These are phyloP conservation scores for Pyricularia pennisetigena DNA, from an alignment of 2,329 filamentous ascomycete genomes.

Conservation along the genomic window DNA sequence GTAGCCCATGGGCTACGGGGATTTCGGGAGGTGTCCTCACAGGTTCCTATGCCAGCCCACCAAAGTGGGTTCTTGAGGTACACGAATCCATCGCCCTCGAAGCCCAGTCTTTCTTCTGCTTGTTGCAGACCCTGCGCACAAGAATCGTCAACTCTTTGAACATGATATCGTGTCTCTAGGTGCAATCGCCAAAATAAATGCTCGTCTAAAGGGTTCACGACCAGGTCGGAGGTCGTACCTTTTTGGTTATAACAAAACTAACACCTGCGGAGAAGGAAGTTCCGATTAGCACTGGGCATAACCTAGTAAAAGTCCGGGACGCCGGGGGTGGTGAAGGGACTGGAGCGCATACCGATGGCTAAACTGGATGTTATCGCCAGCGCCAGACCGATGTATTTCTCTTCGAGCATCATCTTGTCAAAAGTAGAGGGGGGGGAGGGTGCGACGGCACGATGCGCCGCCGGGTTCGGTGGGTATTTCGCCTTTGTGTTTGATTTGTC, in stretches of 20 bases:
- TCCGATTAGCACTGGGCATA: constrained; percentile 13
- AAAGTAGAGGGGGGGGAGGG: background rate
- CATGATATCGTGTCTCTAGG: background rate
- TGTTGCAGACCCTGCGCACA: constrained; percentile 50
- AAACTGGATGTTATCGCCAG: constrained; percentile 66
- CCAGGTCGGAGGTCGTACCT: constrained; percentile 44
- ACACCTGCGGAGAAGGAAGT: constrained; percentile 47
- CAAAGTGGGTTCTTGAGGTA: constrained; percentile 93
- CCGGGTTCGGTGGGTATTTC: background rate
- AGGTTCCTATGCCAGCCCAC: constrained; percentile 90
- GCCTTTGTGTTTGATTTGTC: background rate
- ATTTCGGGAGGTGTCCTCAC: constrained; percentile 42
- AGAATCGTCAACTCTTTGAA: background rate
- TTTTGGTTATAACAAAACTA: constrained; percentile 99
- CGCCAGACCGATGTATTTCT: constrained; percentile 65
- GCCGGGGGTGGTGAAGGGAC: constrained; percentile 6
- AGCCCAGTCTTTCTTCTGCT: constrained; percentile 83
- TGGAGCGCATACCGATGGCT: constrained; percentile 54
- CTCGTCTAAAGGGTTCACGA: background rate
- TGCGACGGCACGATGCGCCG: constrained; percentile 3
- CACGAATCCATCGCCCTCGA: constrained; percentile 91
- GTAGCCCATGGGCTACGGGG: background rate
- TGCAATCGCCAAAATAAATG: background rate
- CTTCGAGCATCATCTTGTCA: constrained; percentile 4
- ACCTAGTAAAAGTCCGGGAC: constrained; percentile 7